Base-by-base conservation (phyloP, 306 rosid genomes). In the Quercus alba region DNA sequence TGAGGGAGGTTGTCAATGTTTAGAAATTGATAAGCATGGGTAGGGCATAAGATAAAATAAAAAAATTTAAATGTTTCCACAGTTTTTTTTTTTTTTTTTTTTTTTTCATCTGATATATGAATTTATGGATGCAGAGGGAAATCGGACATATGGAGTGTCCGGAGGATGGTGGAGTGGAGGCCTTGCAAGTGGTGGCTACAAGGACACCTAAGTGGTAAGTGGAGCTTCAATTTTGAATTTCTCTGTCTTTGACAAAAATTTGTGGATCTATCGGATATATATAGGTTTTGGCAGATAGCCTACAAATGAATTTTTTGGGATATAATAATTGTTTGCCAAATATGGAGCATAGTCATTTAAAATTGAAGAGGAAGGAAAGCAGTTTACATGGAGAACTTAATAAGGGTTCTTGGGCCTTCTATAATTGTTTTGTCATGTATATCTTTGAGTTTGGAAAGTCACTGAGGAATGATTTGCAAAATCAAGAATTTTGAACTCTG, bases 101-200 rank as follows among this genome's bases (percentile, higher is more conserved):
- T 35, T 17, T 68, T 4, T 18, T 1, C 38, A 18, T 68, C 26
- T 68, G 51, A 68, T 68, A 35, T 19, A 35, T 17, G 75, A 79
- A 72, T 18, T 80, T 81, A 23, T 51, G 77, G 25, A 56, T 73
- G 87, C 84, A 95, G 99, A 73, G 84, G 81, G 49, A 80, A 81
- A 74, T 73, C 56, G 70, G 94, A 83, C 62, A 89, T 95, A 86
- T 95, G 97, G 99, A 89, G 91, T 84, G 91, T 95, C 35, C 80
- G 83, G 83, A 91, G 97, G 86, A 78, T 81, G 70, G 82, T 84
- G 66, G 96, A 91, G 56, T 95, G 99, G 99, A 91, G 90, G 44
- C 97, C 97, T 83, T 95, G 99, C 94, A 81, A 86, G 59, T 95
- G 97, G 99, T 95, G 98, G 99, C 85, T 85, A 14, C 91, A 88